A percentile compares a stretch with the other conserved stretches of the same genome.
Evolutionary conservation across 306 rosid species (phyloP).

Genomic region (Hippophae rhamnoides): DNA sequence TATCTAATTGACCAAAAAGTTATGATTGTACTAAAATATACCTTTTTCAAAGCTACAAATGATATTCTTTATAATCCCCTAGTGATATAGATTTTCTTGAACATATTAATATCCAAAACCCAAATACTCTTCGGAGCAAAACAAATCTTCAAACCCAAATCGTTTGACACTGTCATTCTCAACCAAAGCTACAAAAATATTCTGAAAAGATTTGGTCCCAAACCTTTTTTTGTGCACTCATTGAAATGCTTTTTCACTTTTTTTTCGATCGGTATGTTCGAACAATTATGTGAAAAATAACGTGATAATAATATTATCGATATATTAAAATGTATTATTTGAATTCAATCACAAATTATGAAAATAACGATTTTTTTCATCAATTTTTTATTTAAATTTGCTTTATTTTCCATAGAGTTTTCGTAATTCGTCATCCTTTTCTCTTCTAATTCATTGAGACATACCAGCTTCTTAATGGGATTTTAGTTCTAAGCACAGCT

Average conservation of each 20-base stretch:
- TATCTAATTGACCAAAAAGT: too few relatives aligned
- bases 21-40: too few relatives aligned
- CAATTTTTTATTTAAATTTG: too few relatives aligned
- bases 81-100: constrained; percentile 71
- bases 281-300: constrained; percentile 56
- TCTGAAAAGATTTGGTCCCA: constrained; percentile 15
- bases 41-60: too few relatives aligned
- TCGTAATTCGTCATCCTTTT: too few relatives aligned
- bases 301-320: constrained; percentile 57
- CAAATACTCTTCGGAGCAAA: constrained; percentile 52
- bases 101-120: constrained; percentile 48
- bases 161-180: constrained; percentile 43
- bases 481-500: too few relatives aligned
- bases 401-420: too few relatives aligned
- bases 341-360: too few relatives aligned
- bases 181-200: constrained; percentile 63
- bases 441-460: too few relatives aligned
- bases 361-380: too few relatives aligned
- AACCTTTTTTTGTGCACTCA: constrained; percentile 47
- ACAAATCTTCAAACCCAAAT: constrained; percentile 47
- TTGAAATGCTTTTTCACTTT: constrained; percentile 43
- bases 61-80: constrained; percentile 29
- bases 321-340: too few relatives aligned
- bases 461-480: too few relatives aligned
- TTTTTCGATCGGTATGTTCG: constrained; percentile 59